Base-by-base conservation (phyloP, 1,284 basidiomycete species). In the Cutaneotrichosporon cavernicola region DNA sequence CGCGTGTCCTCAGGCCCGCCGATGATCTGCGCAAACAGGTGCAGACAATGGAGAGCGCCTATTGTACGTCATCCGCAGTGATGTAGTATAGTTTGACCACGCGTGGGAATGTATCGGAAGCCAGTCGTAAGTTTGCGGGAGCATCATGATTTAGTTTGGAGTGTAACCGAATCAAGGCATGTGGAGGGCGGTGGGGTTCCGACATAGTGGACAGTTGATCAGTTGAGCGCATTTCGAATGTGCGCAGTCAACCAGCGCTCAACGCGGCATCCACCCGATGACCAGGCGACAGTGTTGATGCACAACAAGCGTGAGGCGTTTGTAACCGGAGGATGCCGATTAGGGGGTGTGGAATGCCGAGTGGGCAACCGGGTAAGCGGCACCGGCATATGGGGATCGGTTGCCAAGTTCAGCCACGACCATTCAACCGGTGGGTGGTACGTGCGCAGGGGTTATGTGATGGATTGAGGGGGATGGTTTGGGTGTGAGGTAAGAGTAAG, bases 41-140 rank as follows among this genome's bases (percentile, higher is more conserved):
- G 67, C 16, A 74, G 64, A 50, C 68, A 70, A 58, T 70, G 66
- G 34, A 74, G 65, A 0, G 73, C 69, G 53, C 65, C 72, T 73
- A 55, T n/a, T 7, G 30, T 16, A 8, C 1, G 22, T 50, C 49
- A 50, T 30, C 21, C 22, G 49, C 9, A 5, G 8, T 13, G 49
- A 50, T 14, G 11, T 11, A 30, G 21, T 51, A 8, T 3, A 18
- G 51, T 32, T 30, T 6, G 34, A 36, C 11, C 34, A 16, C 31
- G 31, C 18, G 13, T 1, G 13, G 14, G 30, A 31, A 53, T 18
- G 38, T 7, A 46, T 16, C 18, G 9, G 14, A n/a, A n/a, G 6
- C 16, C 22, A 21, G 22, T 30, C 49, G 22, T 26, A 50, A 8
- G 14, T 26, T 50, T 22, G 49, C 49, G 49, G 43, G 9, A n/a